phyloP scores from a whole-genome alignment of 2,329 filamentous ascomycete genomes.

The Alternaria burnsii region DNA sequence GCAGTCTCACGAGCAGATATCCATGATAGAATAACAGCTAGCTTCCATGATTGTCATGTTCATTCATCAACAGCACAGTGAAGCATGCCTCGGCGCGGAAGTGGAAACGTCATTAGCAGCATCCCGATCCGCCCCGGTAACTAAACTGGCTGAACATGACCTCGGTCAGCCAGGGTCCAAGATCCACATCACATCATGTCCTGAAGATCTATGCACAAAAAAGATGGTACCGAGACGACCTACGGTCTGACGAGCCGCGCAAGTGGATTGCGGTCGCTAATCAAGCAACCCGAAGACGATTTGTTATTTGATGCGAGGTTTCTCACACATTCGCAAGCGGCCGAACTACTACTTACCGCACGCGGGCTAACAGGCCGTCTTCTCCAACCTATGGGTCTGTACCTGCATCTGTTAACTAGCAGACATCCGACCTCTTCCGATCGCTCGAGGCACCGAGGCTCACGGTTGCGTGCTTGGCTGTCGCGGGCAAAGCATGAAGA shows the following conservation, averaged over 20 bases:
- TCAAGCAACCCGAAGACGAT: neutral
- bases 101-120: slow-evolving; percentile 4
- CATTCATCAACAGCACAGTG: neutral
- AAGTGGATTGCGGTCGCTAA: neutral
- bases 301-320: neutral
- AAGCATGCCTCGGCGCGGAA: neutral
- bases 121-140: slow-evolving; percentile 15
- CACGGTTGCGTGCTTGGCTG: neutral
- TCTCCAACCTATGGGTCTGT: slow-evolving; percentile 8
- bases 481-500: neutral
- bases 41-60: slow-evolving; percentile 5
- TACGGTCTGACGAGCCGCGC: neutral
- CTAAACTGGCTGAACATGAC: slow-evolving; percentile 5
- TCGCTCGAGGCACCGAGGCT: slow-evolving; percentile 10
- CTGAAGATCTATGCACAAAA: neutral
- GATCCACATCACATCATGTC: neutral
- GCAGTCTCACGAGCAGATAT: slow-evolving; percentile 39
- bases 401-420: slow-evolving; percentile 14
- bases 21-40: slow-evolving; percentile 14
- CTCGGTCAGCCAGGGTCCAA: slow-evolving; percentile 5
- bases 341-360: slow-evolving; percentile 1
- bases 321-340: neutral
- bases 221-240: neutral
- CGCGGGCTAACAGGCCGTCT: neutral
- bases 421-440: slow-evolving; percentile 11